These are phyloP conservation scores for Triangularia setosa DNA, from an alignment of 2,329 filamentous ascomycete genomes.

Conservation along the genomic window DNA sequence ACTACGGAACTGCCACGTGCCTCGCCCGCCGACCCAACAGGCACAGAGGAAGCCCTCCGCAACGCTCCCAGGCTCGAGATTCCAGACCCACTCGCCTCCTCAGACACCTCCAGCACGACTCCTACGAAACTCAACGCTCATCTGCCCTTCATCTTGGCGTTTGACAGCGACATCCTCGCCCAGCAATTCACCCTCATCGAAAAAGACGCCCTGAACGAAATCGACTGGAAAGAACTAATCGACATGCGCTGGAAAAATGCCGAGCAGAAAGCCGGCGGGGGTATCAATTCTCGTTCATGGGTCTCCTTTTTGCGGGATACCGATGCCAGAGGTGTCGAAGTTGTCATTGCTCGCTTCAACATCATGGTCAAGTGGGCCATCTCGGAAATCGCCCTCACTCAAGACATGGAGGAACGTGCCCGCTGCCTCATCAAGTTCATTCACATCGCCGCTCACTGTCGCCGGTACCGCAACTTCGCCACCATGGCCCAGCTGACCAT, in stretches of 20 bases:
- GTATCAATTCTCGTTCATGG: constrained; percentile 64
- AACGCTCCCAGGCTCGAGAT: constrained; percentile 32
- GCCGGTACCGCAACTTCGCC: constrained; percentile 75
- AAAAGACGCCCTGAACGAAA: constrained; percentile 79
- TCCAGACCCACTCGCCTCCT: constrained; percentile 21
- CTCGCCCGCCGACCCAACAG: constrained; percentile 32
- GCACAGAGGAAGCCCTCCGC: constrained; percentile 35
- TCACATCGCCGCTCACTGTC: constrained; percentile 73
- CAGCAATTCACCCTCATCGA: constrained; percentile 84
- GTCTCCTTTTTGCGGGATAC: constrained; percentile 73
- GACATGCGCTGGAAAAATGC: constrained; percentile 77
- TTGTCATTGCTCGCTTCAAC: constrained; percentile 83
- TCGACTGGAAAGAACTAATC: constrained; percentile 84
- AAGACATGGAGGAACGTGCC: constrained; percentile 67
- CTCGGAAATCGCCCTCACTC: constrained; percentile 73
- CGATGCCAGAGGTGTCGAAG: constrained; percentile 71
- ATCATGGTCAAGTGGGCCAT: constrained; percentile 84
- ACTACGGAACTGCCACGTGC: constrained; percentile 25
- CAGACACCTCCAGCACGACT: constrained; percentile 25
- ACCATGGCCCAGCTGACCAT: constrained; percentile 79
- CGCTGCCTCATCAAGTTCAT: constrained; percentile 76
- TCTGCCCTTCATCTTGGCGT: constrained; percentile 75
- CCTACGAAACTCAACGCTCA: constrained; percentile 51
- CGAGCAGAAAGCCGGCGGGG: constrained; percentile 43
- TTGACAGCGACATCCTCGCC: constrained; percentile 73